Evolutionary conservation across 148 eudicot genomes (phyloP), one percentile per base, ranked within the genome.

Genomic region (Vaccinium darrowii): DNA sequence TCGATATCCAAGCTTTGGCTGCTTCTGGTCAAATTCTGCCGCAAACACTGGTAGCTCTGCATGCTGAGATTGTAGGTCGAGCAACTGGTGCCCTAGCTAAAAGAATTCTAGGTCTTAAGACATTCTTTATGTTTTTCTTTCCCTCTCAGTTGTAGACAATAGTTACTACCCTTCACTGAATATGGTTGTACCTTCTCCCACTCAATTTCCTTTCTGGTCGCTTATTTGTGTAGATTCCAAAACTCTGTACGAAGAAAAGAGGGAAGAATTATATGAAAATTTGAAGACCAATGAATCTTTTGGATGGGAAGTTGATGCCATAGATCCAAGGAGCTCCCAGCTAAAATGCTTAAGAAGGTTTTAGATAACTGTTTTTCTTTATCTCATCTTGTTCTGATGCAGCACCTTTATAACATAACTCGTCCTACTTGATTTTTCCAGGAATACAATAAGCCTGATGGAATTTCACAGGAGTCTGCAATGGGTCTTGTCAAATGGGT

Each of bases 261-360:
- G 99, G 88, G 99, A 95, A 86, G 98, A 97, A 84, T 85, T 97
- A 79, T 97, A 92, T 91, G 99, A 94, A 85, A 88, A 82, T 77
- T 90, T 97, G 90, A 97, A 97, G 90, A 84, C 89, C 80, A 93
- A 97, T 89, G 92, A 88, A 81, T 90, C 95, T 25, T 92, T 97
- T 84, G 98, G 99, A 84, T 97, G 99, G 99, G 94, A 92, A 87
- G 99, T 91, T 87, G 98, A 97, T 88, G 95, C 93, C 65, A 94
- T 97, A 85, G 99, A 94, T 86, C 98, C 99, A 21, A 88, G 94
- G 99, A 95, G 84, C 94, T 95, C 65, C 94, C 99, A 25, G 96
- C 96, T 79, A 97, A 97, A 93, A 97, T 97, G 99, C 87, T 97
- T 84, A 91, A 91, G 88, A 95, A 91, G 98, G 94, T 81, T 90